These are phyloP conservation scores for Closterium sp. DNA, from an alignment of 139 green algal species.

Conservation along the genomic window DNA sequence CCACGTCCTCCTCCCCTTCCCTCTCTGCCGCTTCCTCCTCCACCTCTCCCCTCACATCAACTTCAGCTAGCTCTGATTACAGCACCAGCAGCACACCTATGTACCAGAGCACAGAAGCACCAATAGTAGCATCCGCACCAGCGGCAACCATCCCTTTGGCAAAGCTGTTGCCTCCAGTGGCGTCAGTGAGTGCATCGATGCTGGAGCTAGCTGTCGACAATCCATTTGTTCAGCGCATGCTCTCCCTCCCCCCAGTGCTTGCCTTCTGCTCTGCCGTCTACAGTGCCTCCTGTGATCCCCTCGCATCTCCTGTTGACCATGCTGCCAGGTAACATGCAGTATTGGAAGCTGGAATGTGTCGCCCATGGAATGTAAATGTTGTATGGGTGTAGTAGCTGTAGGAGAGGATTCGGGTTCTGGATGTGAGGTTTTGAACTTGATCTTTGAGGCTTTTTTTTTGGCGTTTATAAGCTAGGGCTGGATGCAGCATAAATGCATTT, in stretches of 20 bases:
- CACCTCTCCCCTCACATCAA: not conserved
- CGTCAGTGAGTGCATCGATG: conserved; percentile 16
- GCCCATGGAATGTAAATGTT: no score
- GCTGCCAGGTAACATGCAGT: no score
- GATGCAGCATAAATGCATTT: no score
- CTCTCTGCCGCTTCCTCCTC: not conserved
- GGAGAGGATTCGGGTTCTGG: no score
- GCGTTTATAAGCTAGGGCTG: no score
- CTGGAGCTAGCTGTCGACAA: conserved; percentile 15
- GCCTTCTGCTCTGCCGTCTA: conserved; percentile 32
- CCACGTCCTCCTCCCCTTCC: not conserved
- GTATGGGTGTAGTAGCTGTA: no score
- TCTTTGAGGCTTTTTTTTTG: no score
- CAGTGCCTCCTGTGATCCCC: not conserved
- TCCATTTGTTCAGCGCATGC: conserved; percentile 12
- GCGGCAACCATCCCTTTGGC: conserved; percentile 13
- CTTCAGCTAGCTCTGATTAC: not conserved
- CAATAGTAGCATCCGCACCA: not conserved
- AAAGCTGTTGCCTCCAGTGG: conserved; percentile 37
- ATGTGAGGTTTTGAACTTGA: no score
- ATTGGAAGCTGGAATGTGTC: no score
- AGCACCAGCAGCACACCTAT: not conserved
- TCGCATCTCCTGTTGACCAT: not conserved
- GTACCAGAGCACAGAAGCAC: not conserved
- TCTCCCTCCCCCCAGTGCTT: conserved; percentile 9